Evolutionary conservation across 2,329 filamentous ascomycete species (phyloP).

Genomic region (Exophiala phaeomuriformis): DNA sequence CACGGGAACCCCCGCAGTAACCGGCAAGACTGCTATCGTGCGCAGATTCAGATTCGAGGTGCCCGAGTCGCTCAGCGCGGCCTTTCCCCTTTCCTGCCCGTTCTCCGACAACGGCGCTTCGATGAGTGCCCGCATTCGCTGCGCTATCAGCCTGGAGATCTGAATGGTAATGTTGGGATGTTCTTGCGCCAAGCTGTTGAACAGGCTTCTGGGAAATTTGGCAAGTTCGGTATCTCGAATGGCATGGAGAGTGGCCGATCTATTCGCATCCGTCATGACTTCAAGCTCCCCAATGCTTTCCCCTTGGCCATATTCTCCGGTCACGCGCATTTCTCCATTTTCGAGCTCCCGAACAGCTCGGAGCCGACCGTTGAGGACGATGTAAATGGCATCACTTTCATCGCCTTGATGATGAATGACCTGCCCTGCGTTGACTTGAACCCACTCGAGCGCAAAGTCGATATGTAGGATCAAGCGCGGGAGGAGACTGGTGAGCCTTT

Average conservation of each 20-base stretch:
- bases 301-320: constrained; percentile 90
- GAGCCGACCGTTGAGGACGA: constrained; percentile 88
- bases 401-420: constrained; percentile 90
- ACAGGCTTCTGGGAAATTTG: constrained; percentile 89
- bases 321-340: constrained; percentile 73
- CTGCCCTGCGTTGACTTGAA: constrained; percentile 90
- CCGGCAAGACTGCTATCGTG: constrained; percentile 85
- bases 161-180: constrained; percentile 98
- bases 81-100: constrained; percentile 51
- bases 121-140: constrained; percentile 81
- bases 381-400: constrained; percentile 96
- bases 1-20: constrained; percentile 85
- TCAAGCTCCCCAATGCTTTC: constrained; percentile 97
- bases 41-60: constrained; percentile 87
- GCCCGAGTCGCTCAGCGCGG: constrained; percentile 33
- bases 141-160: constrained; percentile 96
- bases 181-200: constrained; percentile 95
- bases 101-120: constrained; percentile 68
- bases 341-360: constrained; percentile 75
- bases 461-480: constrained; percentile 90
- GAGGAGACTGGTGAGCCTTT: constrained; percentile 79
- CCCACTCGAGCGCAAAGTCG: constrained; percentile 96
- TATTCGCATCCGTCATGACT: constrained; percentile 85
- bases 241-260: constrained; percentile 87
- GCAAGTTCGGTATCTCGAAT: constrained; percentile 95